Evolutionary conservation across 371 early-diverging fungal species (phyloP).

Genomic region (Funneliformis caledonium): DNA sequence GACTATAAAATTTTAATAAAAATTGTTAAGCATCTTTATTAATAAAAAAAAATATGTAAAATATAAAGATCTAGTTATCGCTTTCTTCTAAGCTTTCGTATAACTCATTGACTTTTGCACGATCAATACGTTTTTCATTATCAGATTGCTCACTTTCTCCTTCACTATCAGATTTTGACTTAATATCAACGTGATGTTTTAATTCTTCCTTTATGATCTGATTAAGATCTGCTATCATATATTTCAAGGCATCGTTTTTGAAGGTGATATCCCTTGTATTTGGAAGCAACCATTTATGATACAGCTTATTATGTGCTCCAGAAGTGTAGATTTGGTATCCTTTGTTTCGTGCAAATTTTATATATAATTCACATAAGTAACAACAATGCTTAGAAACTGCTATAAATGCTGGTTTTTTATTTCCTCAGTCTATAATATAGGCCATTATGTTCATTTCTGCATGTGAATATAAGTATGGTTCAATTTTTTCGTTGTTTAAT

Average conservation of each 20-base stretch:
- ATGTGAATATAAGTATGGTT: no score
- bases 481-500: no score
- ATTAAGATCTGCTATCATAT: neutral
- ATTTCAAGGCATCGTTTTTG: neutral
- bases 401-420: neutral
- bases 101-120: no score
- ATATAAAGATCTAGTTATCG: no score
- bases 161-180: neutral
- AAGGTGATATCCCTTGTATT: neutral
- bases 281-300: neutral
- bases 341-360: constrained; percentile 10
- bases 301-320: neutral
- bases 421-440: neutral
- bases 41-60: no score
- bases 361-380: constrained; percentile 18
- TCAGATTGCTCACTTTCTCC: neutral
- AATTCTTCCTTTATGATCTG: neutral
- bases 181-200: neutral
- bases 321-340: neutral
- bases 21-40: no score
- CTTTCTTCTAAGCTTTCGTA: no score
- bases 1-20: no score
- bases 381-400: neutral
- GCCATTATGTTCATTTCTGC: neutral
- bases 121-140: neutral